Base-by-base conservation (phyloP, 139 green algal species). In the Raphidocelis subcapitata region DNA sequence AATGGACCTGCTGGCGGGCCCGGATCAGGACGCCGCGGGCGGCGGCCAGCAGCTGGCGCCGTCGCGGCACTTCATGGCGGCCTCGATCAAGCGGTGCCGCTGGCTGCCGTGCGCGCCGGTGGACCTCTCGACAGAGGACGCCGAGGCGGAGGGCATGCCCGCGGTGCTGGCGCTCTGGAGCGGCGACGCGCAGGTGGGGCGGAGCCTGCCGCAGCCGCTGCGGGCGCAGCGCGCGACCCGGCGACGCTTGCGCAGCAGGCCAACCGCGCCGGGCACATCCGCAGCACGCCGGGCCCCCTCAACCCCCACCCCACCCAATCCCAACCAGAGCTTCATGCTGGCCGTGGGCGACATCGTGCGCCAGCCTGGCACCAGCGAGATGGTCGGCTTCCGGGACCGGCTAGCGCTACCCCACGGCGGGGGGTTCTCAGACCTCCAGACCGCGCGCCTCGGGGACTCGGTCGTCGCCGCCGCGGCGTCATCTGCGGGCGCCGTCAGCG, bases 261-360 rank as follows among this genome's bases (percentile, higher is more conserved):
- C n/a, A n/a, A n/a, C n/a, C n/a, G n/a, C n/a, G n/a, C n/a, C n/a
- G n/a, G n/a, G n/a, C n/a, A n/a, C n/a, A n/a, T n/a, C 24, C 28
- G 2, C 20, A 14, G 31, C 28, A 20, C 33, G 12, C 31, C 28
- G 60, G 33, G 20, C 4, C n/a, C 1, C 16, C 36, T 21, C 20
- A 32, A 52, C 24, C 20, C 26, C 5, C 18, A 44, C 2, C 3
- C 37, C 33, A 29, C 21, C 23, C 3, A 54, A 35, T 56, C 21
- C 44, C 35, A 55, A 67, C 37, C 57, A 75, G 69, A 57, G 65
- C 55, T 41, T 67, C 20, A 5, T 75, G 37, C 28, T 75, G 12
- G 28, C 37, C 2, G 69, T 75, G 24, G 69, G 23, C 20, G 69
- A 75, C 29, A 37, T 75, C 20, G 18, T 41, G 20, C n/a, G n/a